Conservation (phyloP, 768 basidiomycete genomes). For the Hericium erinaceus region DNA sequence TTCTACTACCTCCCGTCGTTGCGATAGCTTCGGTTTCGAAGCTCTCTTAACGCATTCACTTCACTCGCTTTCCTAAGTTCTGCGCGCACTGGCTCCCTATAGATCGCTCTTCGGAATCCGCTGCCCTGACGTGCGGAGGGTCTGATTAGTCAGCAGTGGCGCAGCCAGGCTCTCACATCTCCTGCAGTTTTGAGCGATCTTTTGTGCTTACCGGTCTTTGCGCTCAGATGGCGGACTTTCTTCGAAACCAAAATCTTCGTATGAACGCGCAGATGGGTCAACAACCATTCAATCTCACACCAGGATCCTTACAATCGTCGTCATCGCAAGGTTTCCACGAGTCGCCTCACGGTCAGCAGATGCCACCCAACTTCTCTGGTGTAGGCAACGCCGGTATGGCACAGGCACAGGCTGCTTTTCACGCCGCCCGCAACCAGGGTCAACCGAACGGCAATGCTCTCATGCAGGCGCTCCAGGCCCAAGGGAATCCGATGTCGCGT, state of each 20-base stretch:
- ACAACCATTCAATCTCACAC: not conserved
- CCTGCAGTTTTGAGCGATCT: not conserved
- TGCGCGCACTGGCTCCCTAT: not conserved
- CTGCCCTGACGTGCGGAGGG: not conserved
- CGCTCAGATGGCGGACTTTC: not conserved
- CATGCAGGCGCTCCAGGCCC: not conserved
- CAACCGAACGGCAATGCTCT: not conserved
- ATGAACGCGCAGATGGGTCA: not conserved
- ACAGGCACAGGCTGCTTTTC: not conserved
- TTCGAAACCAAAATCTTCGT: not conserved
- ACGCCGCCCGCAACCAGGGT: not conserved
- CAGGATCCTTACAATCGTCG: slow-evolving; percentile 1
- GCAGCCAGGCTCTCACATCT: not conserved
- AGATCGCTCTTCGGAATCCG: not conserved
- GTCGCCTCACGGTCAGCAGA: not conserved
- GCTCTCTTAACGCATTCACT: too few relatives aligned
- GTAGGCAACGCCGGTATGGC: not conserved
- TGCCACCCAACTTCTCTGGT: not conserved
- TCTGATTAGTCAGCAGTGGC: slow-evolving; percentile 3
- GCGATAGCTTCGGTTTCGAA: too few relatives aligned
- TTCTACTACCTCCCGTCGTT: too few relatives aligned
- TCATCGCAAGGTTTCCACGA: slow-evolving; percentile 1
- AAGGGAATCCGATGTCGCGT: not conserved
- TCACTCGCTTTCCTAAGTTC: too few relatives aligned
- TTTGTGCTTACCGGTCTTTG: not conserved